These are phyloP conservation scores for Ulvella scutata DNA, from an alignment of 139 green algal genomes.

Conservation along the genomic window DNA sequence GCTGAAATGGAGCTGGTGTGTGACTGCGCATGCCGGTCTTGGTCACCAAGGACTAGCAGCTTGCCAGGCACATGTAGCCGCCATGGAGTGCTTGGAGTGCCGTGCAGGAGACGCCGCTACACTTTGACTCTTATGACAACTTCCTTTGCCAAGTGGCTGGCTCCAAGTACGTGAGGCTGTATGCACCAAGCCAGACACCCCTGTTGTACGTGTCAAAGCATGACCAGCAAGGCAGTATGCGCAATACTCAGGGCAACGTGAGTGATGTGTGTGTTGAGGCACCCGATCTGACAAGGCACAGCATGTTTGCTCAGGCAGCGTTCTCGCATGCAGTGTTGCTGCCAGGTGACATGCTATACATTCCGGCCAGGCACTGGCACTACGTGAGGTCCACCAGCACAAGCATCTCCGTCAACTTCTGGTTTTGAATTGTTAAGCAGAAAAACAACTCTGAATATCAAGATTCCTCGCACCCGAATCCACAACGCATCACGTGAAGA, in stretches of 20 bases:
- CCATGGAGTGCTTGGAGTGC: too few relatives aligned
- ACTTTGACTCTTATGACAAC: slow-evolving; percentile 23
- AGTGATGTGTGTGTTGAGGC: slow-evolving; percentile 7
- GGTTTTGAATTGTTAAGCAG: slow-evolving; percentile 6
- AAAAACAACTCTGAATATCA: too few relatives aligned
- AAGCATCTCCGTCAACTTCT: slow-evolving; percentile 13
- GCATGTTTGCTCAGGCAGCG: background rate
- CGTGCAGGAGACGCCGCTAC: slow-evolving; percentile 13
- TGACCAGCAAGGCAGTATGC: background rate
- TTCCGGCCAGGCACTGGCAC: slow-evolving; percentile 5
- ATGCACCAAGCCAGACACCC: slow-evolving; percentile 7
- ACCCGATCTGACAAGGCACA: background rate
- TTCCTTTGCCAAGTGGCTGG: slow-evolving; percentile 13
- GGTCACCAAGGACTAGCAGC: too few relatives aligned
- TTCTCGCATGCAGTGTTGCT: slow-evolving; percentile 2
- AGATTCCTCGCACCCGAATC: too few relatives aligned
- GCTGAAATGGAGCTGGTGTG: too few relatives aligned
- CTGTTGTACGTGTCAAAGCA: slow-evolving; percentile 11
- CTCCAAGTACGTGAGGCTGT: slow-evolving; percentile 17
- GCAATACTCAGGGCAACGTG: slow-evolving; percentile 14
- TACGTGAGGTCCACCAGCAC: slow-evolving; percentile 10
- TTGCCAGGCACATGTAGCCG: too few relatives aligned
- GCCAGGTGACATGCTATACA: slow-evolving; percentile 10
- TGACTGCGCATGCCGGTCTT: too few relatives aligned
- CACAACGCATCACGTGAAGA: too few relatives aligned